A percentile compares a stretch with the other conserved stretches of the same genome.
Conservation (phyloP, 805 yeast species). For the Metschnikowia picachoensis region DNA sequence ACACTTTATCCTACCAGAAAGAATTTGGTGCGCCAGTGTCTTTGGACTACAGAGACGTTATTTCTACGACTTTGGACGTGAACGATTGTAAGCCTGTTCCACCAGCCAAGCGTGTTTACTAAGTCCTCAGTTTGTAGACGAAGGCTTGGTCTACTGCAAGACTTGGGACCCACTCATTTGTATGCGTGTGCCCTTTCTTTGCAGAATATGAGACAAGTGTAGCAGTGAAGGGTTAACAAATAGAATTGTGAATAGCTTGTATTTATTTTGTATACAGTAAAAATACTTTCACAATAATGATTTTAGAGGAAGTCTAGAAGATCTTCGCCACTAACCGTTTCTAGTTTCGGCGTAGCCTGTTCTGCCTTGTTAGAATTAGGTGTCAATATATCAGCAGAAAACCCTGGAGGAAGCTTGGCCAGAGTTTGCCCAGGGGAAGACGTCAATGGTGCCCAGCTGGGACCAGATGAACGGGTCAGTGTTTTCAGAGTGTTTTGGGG, state of each 20-base stretch:
- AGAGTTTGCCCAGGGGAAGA: conserved; percentile 1
- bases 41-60: conserved; percentile 83
- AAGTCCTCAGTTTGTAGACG: conserved; percentile 18
- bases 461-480: not conserved
- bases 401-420: conserved; percentile 33
- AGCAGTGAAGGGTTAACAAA: not conserved
- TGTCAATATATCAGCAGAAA: conserved; percentile 23
- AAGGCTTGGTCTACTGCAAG: no score
- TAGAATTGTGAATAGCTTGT: conserved; percentile 15
- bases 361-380: conserved; percentile 20
- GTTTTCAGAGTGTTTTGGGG: not conserved
- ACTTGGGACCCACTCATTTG: not conserved
- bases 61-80: conserved; percentile 81
- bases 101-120: conserved; percentile 94
- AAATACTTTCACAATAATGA: not conserved
- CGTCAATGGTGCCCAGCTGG: conserved; percentile 7
- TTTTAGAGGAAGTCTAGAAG: conserved; percentile 16
- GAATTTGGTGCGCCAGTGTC: conserved; percentile 64
- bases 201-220: not conserved
- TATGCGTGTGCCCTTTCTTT: not conserved
- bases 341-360: not conserved
- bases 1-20: conserved; percentile 88
- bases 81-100: conserved; percentile 93
- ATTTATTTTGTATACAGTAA: conserved; percentile 2
- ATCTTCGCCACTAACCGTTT: conserved; percentile 2